Evolutionary conservation across 768 basidiomycete species (phyloP), one percentile per base, ranked within the genome.

Genomic region (Tylopilus rubrobrunneus): DNA sequence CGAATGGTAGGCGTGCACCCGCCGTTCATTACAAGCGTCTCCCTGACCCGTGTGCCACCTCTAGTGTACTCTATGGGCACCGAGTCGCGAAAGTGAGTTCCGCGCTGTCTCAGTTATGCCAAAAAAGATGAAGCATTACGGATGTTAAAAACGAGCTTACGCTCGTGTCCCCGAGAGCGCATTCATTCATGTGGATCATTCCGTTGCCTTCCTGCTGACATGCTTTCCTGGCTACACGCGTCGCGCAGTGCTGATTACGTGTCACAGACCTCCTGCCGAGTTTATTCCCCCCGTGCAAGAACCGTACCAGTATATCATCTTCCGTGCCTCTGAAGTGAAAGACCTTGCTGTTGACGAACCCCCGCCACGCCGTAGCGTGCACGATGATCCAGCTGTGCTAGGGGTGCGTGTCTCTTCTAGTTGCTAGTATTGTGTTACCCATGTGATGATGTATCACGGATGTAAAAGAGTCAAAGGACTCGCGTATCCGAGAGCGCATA

Each of bases 251-350:
- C 70, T 75, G 51, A 74, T 67, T 50, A 57, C 60, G 49, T 53
- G 48, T 39, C 31, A 39, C 63, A 89, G 87, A 59, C 85, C 87
- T 10, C 81, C 84, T 39, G 70, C 79, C 33, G 86, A 92, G 68
- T 94, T 84, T 70, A 90, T 92, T 53, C 87, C 91, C 5, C 89
- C 91, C 0, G 85, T 86, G 42, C 83, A 84, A 66, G 87, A 87
- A 55, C 89, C 89, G 0, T 94, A 92, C 67, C 81, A 87, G 58
- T 92, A 90, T 71, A 92, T 94, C 71, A 89, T 94, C 58, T 94
- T 94, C 73, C 88, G 89, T 49, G 90, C 90, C 7, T 88, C 88
- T 3, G 89, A 93, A 70, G 90, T 92, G 56, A 92, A 92, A 64
- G 90, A 93, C 65, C 78, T 92, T n/a, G 78, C 87, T 27, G 89